Base-by-base conservation (phyloP, 1,139 yeast species). In the Oligophagozyma castellii region DNA sequence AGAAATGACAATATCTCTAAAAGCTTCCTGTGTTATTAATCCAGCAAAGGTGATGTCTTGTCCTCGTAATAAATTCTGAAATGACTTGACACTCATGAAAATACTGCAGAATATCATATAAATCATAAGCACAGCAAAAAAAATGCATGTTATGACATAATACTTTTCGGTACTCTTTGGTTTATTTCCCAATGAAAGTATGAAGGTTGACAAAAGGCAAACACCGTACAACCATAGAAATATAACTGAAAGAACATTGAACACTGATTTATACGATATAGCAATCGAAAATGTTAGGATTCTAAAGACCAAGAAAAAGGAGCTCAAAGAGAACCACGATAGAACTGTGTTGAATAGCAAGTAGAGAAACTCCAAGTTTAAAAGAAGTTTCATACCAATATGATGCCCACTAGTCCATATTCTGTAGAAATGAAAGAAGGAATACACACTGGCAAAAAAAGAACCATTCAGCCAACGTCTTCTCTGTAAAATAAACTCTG, bases 401-500 rank as follows among this genome's bases (percentile, higher is more conserved):
- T 81, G 73, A 53, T 89, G 98, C 26, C 77, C 79, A 8, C 94
- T 78, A 4, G 59, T 53, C 74, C 92, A 80, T 24, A 89, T 65
- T 39, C 73, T 69, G 34, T 65, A 69, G 43, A 75, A 75, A 48
- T 84, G 84, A 38, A 73, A 63, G 42, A 83, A 65, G 0, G 94
- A 69, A 49, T 84, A 89, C 32, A 89, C 62, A 2, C 95, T 89
- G 1, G 98, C 96, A 48, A 93, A 93, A 51, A 86, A 86, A 0
- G 95, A 92, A 50, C 96, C 96, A 53, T 86, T 86, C 37, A 84
- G 66, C 95, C 95, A 84, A 58, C 95, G 74, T 56, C 95, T 70
- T 61, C 95, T 74, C 54, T 84, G 95, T 3, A 89, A 70, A 29
- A 84, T 73, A 43, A 84, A 81, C 52, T 84, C 95, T 1, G 92